Conservation (phyloP, 1,284 basidiomycete genomes). For the Tetrapyrgos nigripes region DNA sequence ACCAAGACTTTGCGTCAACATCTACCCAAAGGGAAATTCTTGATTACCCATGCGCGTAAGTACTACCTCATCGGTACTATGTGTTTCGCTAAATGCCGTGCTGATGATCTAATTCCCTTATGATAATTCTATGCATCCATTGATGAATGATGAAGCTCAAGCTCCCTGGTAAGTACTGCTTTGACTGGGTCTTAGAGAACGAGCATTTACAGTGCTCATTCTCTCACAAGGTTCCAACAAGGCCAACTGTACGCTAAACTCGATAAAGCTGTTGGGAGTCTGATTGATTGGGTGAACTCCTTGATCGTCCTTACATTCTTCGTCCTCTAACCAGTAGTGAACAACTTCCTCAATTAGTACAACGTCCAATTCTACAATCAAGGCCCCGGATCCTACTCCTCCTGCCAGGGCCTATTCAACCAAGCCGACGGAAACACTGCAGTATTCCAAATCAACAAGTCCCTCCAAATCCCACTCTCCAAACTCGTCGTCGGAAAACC, state of each 20-base stretch:
- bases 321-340: background rate
- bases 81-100: background rate
- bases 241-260: slow-evolving; percentile 68
- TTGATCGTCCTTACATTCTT: background rate
- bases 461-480: slow-evolving; percentile 52
- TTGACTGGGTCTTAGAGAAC: background rate
- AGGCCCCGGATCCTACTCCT: slow-evolving; percentile 62
- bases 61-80: slow-evolving; percentile 8
- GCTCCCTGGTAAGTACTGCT: slow-evolving; percentile 52
- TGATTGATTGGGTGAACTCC: slow-evolving; percentile 52
- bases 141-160: no score
- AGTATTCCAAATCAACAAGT: slow-evolving; percentile 67
- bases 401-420: slow-evolving; percentile 59
- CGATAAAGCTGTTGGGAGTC: slow-evolving; percentile 57
- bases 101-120: background rate
- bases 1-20: slow-evolving; percentile 42
- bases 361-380: slow-evolving; percentile 67
- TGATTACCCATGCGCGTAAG: slow-evolving; percentile 47
- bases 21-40: slow-evolving; percentile 40
- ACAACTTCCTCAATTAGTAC: slow-evolving; percentile 5
- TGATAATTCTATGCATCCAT: no score
- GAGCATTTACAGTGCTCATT: slow-evolving; percentile 47
- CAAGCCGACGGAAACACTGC: slow-evolving; percentile 53
- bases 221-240: slow-evolving; percentile 47
- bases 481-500: slow-evolving; percentile 69